Base-by-base conservation (phyloP, 169 alveolate species). In the Ichthyophthirius multifiliis region DNA sequence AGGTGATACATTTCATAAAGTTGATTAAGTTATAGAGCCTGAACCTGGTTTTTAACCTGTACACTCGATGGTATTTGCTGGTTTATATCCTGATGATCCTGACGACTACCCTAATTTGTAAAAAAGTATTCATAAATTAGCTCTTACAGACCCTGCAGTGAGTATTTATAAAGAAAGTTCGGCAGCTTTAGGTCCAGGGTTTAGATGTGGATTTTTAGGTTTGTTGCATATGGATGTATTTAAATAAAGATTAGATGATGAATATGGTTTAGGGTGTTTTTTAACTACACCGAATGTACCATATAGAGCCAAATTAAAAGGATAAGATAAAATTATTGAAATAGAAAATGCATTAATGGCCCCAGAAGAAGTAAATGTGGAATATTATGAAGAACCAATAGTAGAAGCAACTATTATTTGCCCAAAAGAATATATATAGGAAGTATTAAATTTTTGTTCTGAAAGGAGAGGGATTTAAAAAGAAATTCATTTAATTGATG, bases 191-290 rank as follows among this genome's bases (percentile, higher is more conserved):
- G 99, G 99, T 27, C 90, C 89, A 63, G 99, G 99, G 18, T 97
- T 96, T 87, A 87, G 97, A 65, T 96, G 99, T 78, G 99, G 99
- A 5, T 97, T 97, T 75, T 88, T 96, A 46, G 99, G 99, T 16
- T 74, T 96, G 79, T 85, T 97, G 43, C 99, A 97, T 87, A 76
- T 97, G 93, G 99, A 97, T 86, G 96, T 97, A 27, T 93, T 96
- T 37, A 94, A 94, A 82, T 95, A 97, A 80, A 88, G 99, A 84
- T 83, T 95, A n/a, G 95, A 92, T 65, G 89, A 97, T 55, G 99
- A 94, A 75, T 90, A 91, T 81, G 89, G 90, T 48, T 77, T 94
- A n/a, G 92, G 86, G 4, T 35, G 77, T 5, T 88, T 97, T 30
- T 91, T 96, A 30, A 96, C 98, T 1, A 86, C 97, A 4, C 99